Evolutionary conservation across 2,329 filamentous ascomycete genomes (phyloP).

Genomic region (Pseudocercospora crystallina): DNA sequence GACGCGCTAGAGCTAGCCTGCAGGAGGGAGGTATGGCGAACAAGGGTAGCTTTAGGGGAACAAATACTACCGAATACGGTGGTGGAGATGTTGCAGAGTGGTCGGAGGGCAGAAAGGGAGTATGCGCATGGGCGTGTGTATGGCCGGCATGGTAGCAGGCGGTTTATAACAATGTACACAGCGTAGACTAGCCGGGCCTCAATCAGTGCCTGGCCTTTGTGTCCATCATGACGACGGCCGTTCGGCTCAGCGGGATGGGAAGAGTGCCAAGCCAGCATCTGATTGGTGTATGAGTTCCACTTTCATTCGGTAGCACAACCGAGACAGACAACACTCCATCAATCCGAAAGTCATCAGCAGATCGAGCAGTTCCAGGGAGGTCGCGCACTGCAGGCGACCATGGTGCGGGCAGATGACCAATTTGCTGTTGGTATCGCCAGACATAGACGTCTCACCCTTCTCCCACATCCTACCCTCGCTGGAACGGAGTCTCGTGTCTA

Average conservation of each 20-base stretch:
- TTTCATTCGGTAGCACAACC: too few species aligned
- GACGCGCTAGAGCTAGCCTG: conserved; percentile 17
- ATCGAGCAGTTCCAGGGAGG: neutral
- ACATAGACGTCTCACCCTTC: conserved; percentile 71
- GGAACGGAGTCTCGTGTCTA: conserved; percentile 74
- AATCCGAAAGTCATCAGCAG: neutral
- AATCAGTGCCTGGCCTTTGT: too few species aligned
- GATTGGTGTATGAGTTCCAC: too few species aligned
- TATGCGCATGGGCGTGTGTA: too few species aligned
- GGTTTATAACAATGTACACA: too few species aligned
- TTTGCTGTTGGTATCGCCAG: conserved; percentile 77
- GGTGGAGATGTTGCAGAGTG: too few species aligned
- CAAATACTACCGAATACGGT: neutral
- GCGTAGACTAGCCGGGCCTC: too few species aligned
- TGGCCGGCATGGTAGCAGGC: too few species aligned
- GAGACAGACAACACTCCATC: neutral
- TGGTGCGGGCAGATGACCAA: conserved; percentile 67
- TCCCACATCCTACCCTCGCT: conserved; percentile 74
- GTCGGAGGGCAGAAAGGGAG: too few species aligned
- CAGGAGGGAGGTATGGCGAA: conserved; percentile 15
- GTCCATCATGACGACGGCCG: too few species aligned
- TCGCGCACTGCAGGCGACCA: conserved; percentile 18
- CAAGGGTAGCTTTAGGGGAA: conserved; percentile 6
- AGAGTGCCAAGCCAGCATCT: too few species aligned
- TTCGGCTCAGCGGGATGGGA: too few species aligned